These are phyloP conservation scores for Sindora glabra DNA, from an alignment of 306 rosid species.

Conservation along the genomic window DNA sequence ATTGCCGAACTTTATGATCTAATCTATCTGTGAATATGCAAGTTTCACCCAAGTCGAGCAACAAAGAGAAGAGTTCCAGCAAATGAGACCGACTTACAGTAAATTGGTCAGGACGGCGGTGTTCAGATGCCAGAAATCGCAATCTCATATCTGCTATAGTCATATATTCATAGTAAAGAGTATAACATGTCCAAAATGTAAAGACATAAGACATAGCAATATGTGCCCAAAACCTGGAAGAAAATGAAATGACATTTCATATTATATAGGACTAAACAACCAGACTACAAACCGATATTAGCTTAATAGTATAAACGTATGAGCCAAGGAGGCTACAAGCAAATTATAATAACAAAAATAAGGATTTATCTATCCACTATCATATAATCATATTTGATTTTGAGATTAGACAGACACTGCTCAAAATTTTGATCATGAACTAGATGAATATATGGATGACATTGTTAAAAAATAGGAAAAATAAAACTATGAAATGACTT, in stretches of 20 bases:
- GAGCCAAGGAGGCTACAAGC: neutral
- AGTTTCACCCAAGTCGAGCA: too few species aligned
- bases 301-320: neutral
- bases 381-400: neutral
- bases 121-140: conserved; percentile 64
- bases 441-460: neutral
- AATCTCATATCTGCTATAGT: conserved; percentile 57
- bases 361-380: neutral
- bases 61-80: neutral
- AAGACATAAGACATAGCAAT: conserved; percentile 67
- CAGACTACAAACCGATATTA: neutral
- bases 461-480: neutral
- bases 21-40: neutral
- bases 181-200: conserved; percentile 75
- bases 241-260: neutral
- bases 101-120: conserved; percentile 78
- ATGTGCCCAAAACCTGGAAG: conserved; percentile 77
- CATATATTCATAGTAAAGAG: conserved; percentile 65
- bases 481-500: neutral
- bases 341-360: neutral
- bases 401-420: too few species aligned
- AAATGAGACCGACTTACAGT: conserved; percentile 43
- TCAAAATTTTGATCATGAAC: neutral
- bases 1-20: neutral
- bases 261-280: conserved; percentile 7